Conservation (phyloP, 23 red algal genomes). For the Gracilariopsis chorda region DNA sequence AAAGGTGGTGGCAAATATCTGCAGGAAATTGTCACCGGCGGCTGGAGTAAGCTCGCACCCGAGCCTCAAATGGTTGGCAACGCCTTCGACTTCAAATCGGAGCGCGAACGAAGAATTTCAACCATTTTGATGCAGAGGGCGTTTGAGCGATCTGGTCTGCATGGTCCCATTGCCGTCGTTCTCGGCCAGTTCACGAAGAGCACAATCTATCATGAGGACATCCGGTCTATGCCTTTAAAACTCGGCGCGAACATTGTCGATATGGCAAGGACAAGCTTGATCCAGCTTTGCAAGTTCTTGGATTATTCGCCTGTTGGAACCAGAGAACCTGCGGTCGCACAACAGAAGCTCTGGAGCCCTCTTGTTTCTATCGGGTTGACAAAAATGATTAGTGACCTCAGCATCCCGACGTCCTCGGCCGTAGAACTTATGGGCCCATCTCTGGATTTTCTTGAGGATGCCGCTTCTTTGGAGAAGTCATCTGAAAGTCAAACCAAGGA, state of each 20-base stretch:
- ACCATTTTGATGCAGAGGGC: slow-evolving; percentile 1
- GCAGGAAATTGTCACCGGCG: background rate
- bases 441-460: slow-evolving; percentile 3
- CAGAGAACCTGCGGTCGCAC: background rate
- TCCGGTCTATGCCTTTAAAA: slow-evolving; percentile 41
- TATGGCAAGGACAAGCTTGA: slow-evolving; percentile 25
- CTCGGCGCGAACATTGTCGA: slow-evolving; percentile 59
- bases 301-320: background rate
- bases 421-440: slow-evolving; percentile 14
- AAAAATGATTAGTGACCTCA: slow-evolving; percentile 33
- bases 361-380: background rate
- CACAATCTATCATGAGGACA: slow-evolving; percentile 28
- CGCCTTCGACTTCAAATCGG: slow-evolving; percentile 23
- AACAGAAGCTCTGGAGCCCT: slow-evolving; percentile 13
- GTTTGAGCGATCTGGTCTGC: slow-evolving; percentile 8
- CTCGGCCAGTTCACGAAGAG: slow-evolving; percentile 27
- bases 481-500: background rate
- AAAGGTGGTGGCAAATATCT: slow-evolving; percentile 37
- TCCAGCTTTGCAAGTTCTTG: slow-evolving; percentile 47
- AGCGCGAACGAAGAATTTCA: slow-evolving; percentile 18
- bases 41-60: background rate
- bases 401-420: slow-evolving; percentile 25
- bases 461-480: background rate
- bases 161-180: slow-evolving; percentile 34
- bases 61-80: background rate